Conservation (phyloP, 2,329 filamentous ascomycete species). For the Thielaviopsis punctulata region DNA sequence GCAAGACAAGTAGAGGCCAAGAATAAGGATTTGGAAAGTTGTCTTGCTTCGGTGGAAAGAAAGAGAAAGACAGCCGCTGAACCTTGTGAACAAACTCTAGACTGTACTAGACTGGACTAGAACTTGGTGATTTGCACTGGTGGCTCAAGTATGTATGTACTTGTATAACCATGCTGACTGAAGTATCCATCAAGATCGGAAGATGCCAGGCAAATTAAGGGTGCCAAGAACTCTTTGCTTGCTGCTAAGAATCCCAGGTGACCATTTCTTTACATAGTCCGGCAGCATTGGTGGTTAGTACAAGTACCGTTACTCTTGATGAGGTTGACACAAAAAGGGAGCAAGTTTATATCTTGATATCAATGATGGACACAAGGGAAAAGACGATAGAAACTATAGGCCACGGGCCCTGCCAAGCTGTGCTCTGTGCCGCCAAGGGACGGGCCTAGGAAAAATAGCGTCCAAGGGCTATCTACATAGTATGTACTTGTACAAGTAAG, state of each 20-base stretch:
- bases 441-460: not conserved
- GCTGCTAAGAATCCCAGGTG: too few relatives aligned
- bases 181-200: too few relatives aligned
- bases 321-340: too few relatives aligned
- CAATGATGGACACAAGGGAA: not conserved
- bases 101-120: not conserved
- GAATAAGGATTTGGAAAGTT: not conserved
- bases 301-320: not conserved
- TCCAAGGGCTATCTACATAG: too few relatives aligned
- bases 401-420: not conserved
- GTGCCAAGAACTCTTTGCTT: too few relatives aligned
- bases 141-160: too few relatives aligned
- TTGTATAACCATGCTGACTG: not conserved
- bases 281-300: too few relatives aligned
- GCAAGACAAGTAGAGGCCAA: not conserved
- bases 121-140: not conserved
- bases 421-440: not conserved
- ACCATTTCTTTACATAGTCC: too few relatives aligned
- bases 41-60: not conserved
- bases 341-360: not conserved
- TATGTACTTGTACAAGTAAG: too few relatives aligned
- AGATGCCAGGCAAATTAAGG: too few relatives aligned
- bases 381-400: not conserved
- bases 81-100: not conserved
- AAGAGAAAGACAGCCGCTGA: not conserved